A percentile compares a stretch with the other conserved stretches of the same genome.
phyloP scores from a whole-genome alignment of 345 rosid genomes.

The Euphorbia tirucalli region DNA sequence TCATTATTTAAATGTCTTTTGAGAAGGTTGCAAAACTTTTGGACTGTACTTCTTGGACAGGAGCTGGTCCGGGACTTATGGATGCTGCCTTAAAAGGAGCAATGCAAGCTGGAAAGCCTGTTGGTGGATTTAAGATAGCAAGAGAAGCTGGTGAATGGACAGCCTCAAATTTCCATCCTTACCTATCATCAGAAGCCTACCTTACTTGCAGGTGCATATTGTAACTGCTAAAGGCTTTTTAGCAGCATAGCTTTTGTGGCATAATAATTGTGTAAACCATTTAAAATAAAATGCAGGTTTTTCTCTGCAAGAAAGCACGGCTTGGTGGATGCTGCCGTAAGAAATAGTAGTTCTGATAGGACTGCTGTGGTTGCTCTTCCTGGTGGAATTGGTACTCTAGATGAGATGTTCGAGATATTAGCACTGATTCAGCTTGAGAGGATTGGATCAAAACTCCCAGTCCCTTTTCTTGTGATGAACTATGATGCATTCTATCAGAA shows the following conservation, averaged over 20 bases:
- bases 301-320: conserved; percentile 97
- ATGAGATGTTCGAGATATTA: conserved; percentile 82
- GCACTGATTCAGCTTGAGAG: conserved; percentile 78
- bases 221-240: not conserved
- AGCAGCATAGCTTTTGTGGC: not conserved
- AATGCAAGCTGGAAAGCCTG: conserved; percentile 66
- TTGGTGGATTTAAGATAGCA: conserved; percentile 80
- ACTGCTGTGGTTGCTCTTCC: conserved; percentile 85
- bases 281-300: conserved; percentile 46
- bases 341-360: conserved; percentile 51
- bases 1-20: conserved; percentile 2
- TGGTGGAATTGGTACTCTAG: conserved; percentile 89
- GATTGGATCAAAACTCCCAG: conserved; percentile 69
- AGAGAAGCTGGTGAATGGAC: conserved; percentile 95
- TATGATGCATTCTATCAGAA: conserved; percentile 72
- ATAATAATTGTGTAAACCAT: not conserved
- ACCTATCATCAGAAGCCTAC: conserved; percentile 66
- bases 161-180: conserved; percentile 76
- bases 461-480: conserved; percentile 87
- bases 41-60: conserved; percentile 91
- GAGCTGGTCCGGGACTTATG: conserved; percentile 97
- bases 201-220: conserved; percentile 78
- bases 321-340: conserved; percentile 69
- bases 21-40: conserved; percentile 70
- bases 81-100: conserved; percentile 91